Percentiles rank a stretch among this genome's conserved stretches.
Conservation (phyloP, 1,284 basidiomycete genomes). For the Melampsora larici-populina region DNA sequence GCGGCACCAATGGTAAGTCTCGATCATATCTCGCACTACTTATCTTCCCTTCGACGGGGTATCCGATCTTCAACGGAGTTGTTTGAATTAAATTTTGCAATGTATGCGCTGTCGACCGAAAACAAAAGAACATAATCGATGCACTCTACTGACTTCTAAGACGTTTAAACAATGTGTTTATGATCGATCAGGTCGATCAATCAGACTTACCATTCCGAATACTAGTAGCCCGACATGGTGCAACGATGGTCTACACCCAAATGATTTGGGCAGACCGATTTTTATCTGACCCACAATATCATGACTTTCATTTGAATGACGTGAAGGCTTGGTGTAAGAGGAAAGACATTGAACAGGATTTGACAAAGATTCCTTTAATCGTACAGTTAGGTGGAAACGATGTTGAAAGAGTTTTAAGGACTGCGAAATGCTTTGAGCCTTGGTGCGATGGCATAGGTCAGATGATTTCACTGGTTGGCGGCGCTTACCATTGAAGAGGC, state of each 20-base stretch:
- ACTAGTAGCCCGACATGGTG: conserved; percentile 62
- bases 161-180: conserved; percentile 51
- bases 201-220: conserved; percentile 68
- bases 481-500: too few relatives aligned
- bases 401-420: conserved; percentile 61
- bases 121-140: conserved; percentile 57
- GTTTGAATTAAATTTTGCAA: conserved; percentile 57
- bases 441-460: conserved; percentile 60
- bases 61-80: conserved; percentile 53
- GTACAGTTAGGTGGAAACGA: conserved; percentile 71
- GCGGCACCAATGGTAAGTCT: neutral
- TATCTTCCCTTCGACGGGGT: neutral
- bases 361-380: conserved; percentile 58
- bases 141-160: conserved; percentile 58
- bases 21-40: neutral
- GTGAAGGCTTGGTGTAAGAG: conserved; percentile 54
- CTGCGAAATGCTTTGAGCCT: conserved; percentile 61
- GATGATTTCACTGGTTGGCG: neutral
- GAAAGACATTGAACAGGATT: conserved; percentile 47
- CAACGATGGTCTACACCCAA: conserved; percentile 67
- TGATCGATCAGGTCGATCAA: conserved; percentile 45
- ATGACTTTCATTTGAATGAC: conserved; percentile 63
- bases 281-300: conserved; percentile 62
- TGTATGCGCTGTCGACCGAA: conserved; percentile 57
- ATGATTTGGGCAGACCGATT: conserved; percentile 65